phyloP scores from a whole-genome alignment of 345 rosid genomes.

The Ceriops tagal region DNA sequence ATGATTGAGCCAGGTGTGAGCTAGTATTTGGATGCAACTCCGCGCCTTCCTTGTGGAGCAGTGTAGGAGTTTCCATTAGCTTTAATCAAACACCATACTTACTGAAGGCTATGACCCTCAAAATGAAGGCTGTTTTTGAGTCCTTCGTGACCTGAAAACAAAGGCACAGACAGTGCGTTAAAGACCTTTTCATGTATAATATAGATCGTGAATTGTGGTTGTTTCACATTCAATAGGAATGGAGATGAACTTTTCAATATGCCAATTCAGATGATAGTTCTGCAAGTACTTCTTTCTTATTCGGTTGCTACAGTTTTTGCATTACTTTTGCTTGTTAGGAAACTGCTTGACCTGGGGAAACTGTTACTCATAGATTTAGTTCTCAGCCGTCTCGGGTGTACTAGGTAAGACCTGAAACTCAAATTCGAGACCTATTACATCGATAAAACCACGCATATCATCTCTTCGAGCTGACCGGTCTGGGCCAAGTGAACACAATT shows the following conservation, averaged over 20 bases:
- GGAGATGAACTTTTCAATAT: background rate
- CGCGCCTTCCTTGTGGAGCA: conserved; percentile 10
- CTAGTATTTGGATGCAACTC: conserved; percentile 1
- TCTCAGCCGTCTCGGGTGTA: too few species aligned
- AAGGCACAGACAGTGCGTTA: conserved; percentile 22
- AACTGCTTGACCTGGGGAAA: background rate
- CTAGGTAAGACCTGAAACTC: too few species aligned
- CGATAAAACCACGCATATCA: too few species aligned
- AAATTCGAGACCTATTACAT: too few species aligned
- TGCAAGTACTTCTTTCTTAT: too few species aligned
- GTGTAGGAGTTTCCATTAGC: conserved; percentile 9
- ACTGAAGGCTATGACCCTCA: conserved; percentile 14
- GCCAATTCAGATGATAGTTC: background rate
- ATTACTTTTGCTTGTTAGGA: background rate
- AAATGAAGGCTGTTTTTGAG: conserved; percentile 48
- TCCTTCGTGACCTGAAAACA: conserved; percentile 40
- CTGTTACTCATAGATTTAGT: too few species aligned
- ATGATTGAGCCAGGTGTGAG: conserved; percentile 61
- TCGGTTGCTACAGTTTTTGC: background rate
- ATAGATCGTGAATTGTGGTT: conserved; percentile 20
- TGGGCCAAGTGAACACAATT: too few species aligned
- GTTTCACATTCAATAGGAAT: conserved; percentile 1
- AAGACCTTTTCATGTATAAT: conserved; percentile 14
- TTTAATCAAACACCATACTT: conserved; percentile 3
- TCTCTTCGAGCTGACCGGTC: too few species aligned